A percentile compares a stretch with the other conserved stretches of the same genome.
These are phyloP conservation scores for Talaromyces nanjingensis DNA, from an alignment of 495 filamentous ascomycete species.

Conservation along the genomic window DNA sequence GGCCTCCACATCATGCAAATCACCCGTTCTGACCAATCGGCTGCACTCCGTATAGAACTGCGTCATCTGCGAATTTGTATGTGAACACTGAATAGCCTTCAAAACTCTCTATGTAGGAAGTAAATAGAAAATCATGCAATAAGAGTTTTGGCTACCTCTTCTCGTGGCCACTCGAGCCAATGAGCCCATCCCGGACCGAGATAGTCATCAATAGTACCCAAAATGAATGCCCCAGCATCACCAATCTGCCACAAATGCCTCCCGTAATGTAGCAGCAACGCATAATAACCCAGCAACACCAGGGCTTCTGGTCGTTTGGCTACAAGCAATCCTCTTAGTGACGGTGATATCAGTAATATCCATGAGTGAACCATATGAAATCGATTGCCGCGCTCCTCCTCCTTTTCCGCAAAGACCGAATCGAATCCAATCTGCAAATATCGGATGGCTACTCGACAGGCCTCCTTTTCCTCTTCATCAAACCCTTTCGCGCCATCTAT, in stretches of 20 bases:
- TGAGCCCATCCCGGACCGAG: conserved; percentile 24
- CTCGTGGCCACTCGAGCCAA: conserved; percentile 7
- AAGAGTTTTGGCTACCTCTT: background rate
- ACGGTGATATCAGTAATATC: conserved; percentile 20
- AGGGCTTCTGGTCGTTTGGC: conserved; percentile 27
- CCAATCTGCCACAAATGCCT: conserved; percentile 32
- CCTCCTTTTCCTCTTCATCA: conserved; percentile 16
- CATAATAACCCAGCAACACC: conserved; percentile 34
- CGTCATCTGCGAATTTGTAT: background rate
- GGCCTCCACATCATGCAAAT: background rate
- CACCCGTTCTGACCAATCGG: background rate
- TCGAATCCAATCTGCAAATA: conserved; percentile 20
- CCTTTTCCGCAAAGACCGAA: conserved; percentile 7
- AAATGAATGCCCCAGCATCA: conserved; percentile 25
- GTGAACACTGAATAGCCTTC: too few species aligned
- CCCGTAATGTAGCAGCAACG: conserved; percentile 25
- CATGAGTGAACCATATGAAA: conserved; percentile 27
- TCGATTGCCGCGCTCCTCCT: conserved; percentile 11
- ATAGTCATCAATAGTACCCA: conserved; percentile 26
- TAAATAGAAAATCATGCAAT: background rate
- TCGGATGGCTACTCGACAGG: conserved; percentile 14
- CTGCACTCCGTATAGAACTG: background rate
- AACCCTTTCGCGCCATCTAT: conserved; percentile 11
- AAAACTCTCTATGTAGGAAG: background rate
- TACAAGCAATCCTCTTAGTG: conserved; percentile 21